Conservation (phyloP, 106 monocot species). For the Acanthochlamys bracteata region DNA sequence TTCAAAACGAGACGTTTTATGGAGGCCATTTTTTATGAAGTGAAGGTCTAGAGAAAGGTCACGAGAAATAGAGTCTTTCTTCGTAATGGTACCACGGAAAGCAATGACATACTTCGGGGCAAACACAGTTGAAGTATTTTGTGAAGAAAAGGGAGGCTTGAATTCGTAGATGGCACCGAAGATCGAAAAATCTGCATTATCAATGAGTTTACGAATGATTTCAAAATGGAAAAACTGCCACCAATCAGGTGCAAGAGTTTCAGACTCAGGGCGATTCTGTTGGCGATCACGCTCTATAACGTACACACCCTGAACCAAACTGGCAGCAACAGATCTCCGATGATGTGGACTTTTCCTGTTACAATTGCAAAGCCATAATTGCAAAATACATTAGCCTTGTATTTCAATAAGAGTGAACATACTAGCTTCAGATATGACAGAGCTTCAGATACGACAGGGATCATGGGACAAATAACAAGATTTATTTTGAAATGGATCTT, state of each 20-base stretch:
- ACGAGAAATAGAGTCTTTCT: slow-evolving; percentile 40
- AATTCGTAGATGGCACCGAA: slow-evolving; percentile 82
- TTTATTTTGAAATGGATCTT: too few relatives aligned
- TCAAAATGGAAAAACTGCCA: slow-evolving; percentile 86
- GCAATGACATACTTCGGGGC: slow-evolving; percentile 69
- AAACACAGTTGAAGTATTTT: slow-evolving; percentile 15
- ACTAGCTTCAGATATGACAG: too few relatives aligned
- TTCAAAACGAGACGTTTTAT: slow-evolving; percentile 46
- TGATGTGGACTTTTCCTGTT: slow-evolving; percentile 53
- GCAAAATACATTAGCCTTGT: too few relatives aligned
- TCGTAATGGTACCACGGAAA: slow-evolving; percentile 80
- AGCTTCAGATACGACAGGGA: too few relatives aligned
- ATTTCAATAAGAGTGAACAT: too few relatives aligned
- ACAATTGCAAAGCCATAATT: too few relatives aligned
- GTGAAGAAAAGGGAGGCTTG: slow-evolving; percentile 16
- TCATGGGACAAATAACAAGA: too few relatives aligned
- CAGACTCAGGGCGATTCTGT: slow-evolving; percentile 24
- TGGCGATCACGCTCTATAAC: slow-evolving; percentile 80
- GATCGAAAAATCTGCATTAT: slow-evolving; percentile 72
- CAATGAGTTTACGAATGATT: slow-evolving; percentile 51
- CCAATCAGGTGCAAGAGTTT: slow-evolving; percentile 73
- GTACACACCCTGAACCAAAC: slow-evolving; percentile 80
- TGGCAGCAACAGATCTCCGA: slow-evolving; percentile 62
- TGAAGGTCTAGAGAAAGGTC: slow-evolving; percentile 61
- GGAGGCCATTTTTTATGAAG: slow-evolving; percentile 63